These are phyloP conservation scores for Hymenoscyphus linearis DNA, from an alignment of 2,329 filamentous ascomycete genomes.

Conservation along the genomic window DNA sequence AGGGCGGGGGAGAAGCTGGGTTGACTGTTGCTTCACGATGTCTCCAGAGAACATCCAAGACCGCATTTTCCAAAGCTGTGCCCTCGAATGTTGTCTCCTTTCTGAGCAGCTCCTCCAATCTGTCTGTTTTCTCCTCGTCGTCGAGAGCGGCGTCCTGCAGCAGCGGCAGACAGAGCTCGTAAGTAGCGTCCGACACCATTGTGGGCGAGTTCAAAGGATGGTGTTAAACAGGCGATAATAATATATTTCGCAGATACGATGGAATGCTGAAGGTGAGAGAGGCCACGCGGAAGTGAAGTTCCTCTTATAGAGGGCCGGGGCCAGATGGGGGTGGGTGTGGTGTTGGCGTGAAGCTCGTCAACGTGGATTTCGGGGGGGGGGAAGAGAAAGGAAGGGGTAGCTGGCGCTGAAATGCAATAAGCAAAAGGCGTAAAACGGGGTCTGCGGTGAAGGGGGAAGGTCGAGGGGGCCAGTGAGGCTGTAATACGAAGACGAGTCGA, in stretches of 20 bases:
- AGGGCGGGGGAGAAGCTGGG: constrained; percentile 72
- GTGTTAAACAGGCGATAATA: constrained; percentile 1
- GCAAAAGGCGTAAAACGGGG: constrained; percentile 12
- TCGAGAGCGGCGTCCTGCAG: constrained; percentile 77
- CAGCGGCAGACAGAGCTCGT: constrained; percentile 85
- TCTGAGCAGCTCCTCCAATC: constrained; percentile 78
- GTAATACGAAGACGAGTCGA: constrained; percentile 21
- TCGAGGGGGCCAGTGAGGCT: background rate
- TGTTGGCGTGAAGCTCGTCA: background rate
- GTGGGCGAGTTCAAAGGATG: constrained; percentile 8
- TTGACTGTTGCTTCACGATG: constrained; percentile 63
- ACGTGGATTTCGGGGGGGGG: constrained; percentile 2
- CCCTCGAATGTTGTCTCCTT: constrained; percentile 73
- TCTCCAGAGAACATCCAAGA: constrained; percentile 87
- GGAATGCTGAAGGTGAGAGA: background rate
- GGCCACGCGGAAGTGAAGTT: background rate
- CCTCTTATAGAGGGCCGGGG: background rate
- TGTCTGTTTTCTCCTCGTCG: constrained; percentile 94
- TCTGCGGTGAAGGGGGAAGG: background rate
- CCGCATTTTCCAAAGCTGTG: constrained; percentile 76
- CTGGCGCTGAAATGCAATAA: constrained; percentile 21
- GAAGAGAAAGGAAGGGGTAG: constrained; percentile 21
- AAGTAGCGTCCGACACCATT: constrained; percentile 91
- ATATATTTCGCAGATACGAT: background rate
- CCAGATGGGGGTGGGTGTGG: background rate